These are phyloP conservation scores for Castanea sativa DNA, from an alignment of 306 rosid species.

Conservation along the genomic window DNA sequence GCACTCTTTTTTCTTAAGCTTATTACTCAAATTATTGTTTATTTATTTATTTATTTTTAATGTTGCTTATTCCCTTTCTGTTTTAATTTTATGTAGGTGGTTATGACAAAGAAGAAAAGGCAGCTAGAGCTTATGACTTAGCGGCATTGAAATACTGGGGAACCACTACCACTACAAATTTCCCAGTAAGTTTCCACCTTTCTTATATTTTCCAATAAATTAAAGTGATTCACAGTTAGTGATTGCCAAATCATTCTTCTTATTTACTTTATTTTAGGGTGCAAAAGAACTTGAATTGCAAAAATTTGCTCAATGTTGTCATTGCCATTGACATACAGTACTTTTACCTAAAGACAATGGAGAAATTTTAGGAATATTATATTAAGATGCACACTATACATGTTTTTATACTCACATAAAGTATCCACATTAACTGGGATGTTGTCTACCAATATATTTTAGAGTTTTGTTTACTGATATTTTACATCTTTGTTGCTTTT, in stretches of 20 bases:
- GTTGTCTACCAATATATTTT: background rate
- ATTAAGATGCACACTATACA: background rate
- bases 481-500: background rate
- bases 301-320: constrained; percentile 17
- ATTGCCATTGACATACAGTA: constrained; percentile 3
- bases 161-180: constrained; percentile 86
- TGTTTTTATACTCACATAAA: constrained; percentile 1
- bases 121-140: constrained; percentile 90
- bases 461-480: background rate
- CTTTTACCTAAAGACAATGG: background rate
- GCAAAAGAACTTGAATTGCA: background rate
- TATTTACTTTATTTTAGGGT: background rate
- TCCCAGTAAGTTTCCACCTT: constrained; percentile 53
- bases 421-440: constrained; percentile 17
- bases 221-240: background rate
- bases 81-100: constrained; percentile 49
- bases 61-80: background rate
- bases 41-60: too few species aligned
- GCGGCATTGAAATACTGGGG: constrained; percentile 98
- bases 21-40: background rate
- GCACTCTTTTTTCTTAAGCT: background rate
- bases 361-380: background rate
- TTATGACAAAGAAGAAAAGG: constrained; percentile 95
- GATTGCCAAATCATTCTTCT: constrained; percentile 2
- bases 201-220: background rate